A percentile compares a stretch with the other conserved stretches of the same genome.
Evolutionary conservation across 495 filamentous ascomycete genomes (phyloP).

Genomic region (Tuber borchii): DNA sequence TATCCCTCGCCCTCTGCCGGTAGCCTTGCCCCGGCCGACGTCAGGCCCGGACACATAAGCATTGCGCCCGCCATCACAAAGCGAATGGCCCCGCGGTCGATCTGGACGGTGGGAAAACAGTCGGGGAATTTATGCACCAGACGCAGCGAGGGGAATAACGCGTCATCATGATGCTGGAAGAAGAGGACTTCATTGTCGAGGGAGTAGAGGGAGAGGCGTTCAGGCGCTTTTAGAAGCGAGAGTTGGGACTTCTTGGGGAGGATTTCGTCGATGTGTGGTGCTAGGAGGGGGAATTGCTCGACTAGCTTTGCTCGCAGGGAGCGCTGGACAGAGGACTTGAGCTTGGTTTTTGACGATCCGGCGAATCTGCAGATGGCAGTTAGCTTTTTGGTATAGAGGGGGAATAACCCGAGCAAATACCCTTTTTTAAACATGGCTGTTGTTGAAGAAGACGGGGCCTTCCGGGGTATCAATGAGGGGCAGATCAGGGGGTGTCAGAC

Average conservation of each 20-base stretch:
- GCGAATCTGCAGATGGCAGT: slow-evolving; percentile 53
- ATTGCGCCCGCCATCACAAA: slow-evolving; percentile 90
- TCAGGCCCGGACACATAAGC: slow-evolving; percentile 91
- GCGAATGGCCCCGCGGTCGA: slow-evolving; percentile 91
- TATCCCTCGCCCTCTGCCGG: slow-evolving; percentile 58
- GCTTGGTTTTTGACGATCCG: slow-evolving; percentile 78
- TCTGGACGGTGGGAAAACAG: slow-evolving; percentile 60
- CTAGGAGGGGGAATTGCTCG: slow-evolving; percentile 77
- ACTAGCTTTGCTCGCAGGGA: slow-evolving; percentile 71
- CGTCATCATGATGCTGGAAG: slow-evolving; percentile 80
- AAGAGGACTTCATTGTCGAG: slow-evolving; percentile 71
- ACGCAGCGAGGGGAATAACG: slow-evolving; percentile 68
- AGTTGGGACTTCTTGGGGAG: slow-evolving; percentile 93
- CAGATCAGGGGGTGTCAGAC: background rate
- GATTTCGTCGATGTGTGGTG: slow-evolving; percentile 85
- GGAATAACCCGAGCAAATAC: slow-evolving; percentile 47
- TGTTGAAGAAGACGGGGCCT: slow-evolving; percentile 4
- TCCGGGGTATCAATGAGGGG: background rate
- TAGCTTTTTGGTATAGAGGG: slow-evolving; percentile 15
- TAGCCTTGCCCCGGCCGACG: slow-evolving; percentile 68
- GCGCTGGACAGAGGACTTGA: slow-evolving; percentile 93
- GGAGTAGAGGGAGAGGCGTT: slow-evolving; percentile 78
- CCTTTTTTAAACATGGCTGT: slow-evolving; percentile 85
- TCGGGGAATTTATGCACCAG: slow-evolving; percentile 67
- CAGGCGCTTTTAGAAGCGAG: slow-evolving; percentile 87